Conservation (phyloP, 441 rosid species). For the Erodium moschatum region DNA sequence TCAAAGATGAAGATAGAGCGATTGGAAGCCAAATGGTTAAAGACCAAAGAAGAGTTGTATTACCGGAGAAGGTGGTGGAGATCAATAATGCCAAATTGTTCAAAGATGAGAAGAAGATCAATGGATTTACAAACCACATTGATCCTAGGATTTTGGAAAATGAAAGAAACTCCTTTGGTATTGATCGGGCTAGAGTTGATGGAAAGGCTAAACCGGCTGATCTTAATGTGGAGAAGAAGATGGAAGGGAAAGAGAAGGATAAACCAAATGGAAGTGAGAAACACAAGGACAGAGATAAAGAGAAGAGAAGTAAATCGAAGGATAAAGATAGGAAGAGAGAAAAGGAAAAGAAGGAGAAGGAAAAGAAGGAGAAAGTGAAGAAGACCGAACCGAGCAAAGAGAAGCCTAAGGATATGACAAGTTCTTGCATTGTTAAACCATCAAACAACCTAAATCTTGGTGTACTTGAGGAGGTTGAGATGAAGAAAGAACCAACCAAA, state of each 20-base stretch:
- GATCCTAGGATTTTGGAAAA: constrained; percentile 29
- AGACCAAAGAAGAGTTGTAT: constrained; percentile 24
- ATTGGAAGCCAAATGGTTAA: constrained; percentile 38
- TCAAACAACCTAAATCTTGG: constrained; percentile 6
- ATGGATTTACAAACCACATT: constrained; percentile 24
- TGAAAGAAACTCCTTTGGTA: constrained; percentile 20
- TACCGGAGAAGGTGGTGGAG: constrained; percentile 24
- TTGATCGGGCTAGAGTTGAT: constrained; percentile 13
- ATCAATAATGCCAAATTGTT: constrained; percentile 14
- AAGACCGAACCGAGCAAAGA: constrained; percentile 28
- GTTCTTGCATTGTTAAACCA: background rate
- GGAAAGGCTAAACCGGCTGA: constrained; percentile 31
- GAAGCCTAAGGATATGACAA: constrained; percentile 19
- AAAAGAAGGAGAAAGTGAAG: constrained; percentile 33
- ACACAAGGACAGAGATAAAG: constrained; percentile 29
- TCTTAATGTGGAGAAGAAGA: constrained; percentile 28
- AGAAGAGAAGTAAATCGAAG: constrained; percentile 30
- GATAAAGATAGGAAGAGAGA: constrained; percentile 31
- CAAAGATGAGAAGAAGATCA: constrained; percentile 31
- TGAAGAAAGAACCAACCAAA: constrained; percentile 5
- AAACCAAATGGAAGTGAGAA: constrained; percentile 18
- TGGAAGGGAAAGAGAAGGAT: constrained; percentile 29
- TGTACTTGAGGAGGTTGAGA: constrained; percentile 1
- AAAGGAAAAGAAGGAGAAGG: constrained; percentile 34
- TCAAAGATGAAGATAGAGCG: constrained; percentile 41